Percentiles rank a stretch among this genome's conserved stretches.
These are phyloP conservation scores for Austroboletus eburneus DNA, from an alignment of 768 basidiomycete genomes.

Conservation along the genomic window DNA sequence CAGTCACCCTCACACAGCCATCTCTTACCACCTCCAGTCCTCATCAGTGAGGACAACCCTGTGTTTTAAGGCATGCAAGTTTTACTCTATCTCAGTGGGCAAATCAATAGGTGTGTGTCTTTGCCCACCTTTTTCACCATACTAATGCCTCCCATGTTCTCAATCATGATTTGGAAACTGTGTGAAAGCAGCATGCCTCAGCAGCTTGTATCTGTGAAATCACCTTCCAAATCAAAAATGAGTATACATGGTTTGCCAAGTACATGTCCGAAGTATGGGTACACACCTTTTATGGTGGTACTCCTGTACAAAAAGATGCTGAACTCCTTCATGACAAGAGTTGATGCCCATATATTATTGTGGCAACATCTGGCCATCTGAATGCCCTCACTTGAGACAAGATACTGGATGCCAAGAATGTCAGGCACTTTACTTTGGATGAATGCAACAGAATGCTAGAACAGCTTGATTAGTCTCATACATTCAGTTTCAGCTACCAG, in stretches of 20 bases:
- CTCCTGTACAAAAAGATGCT: constrained; percentile 88
- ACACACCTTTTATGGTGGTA: constrained; percentile 97
- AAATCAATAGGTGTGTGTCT: too few species aligned
- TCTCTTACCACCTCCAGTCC: too few species aligned
- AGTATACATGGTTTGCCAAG: constrained; percentile 98
- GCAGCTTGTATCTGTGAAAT: constrained; percentile 99
- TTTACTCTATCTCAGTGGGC: too few species aligned
- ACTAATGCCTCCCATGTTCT: too few species aligned
- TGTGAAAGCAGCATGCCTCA: too few species aligned
- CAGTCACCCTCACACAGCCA: too few species aligned
- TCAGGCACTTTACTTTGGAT: constrained; percentile 99
- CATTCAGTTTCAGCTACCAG: constrained; percentile 66
- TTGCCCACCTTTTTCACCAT: too few species aligned
- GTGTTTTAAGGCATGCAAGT: too few species aligned
- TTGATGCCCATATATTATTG: constrained; percentile 98
- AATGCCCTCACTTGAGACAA: constrained; percentile 96
- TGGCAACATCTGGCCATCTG: constrained; percentile 95
- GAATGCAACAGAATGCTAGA: constrained; percentile 99
- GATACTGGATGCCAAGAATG: constrained; percentile 88
- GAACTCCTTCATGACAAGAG: constrained; percentile 92
- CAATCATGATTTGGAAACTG: too few species aligned
- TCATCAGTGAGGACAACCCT: too few species aligned
- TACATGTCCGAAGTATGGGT: constrained; percentile 99
- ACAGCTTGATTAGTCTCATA: constrained; percentile 96
- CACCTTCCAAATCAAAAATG: constrained; percentile 99